Base-by-base conservation (phyloP, 192 early-diverging fungal genomes). In the Polychytrium aggregatum region DNA sequence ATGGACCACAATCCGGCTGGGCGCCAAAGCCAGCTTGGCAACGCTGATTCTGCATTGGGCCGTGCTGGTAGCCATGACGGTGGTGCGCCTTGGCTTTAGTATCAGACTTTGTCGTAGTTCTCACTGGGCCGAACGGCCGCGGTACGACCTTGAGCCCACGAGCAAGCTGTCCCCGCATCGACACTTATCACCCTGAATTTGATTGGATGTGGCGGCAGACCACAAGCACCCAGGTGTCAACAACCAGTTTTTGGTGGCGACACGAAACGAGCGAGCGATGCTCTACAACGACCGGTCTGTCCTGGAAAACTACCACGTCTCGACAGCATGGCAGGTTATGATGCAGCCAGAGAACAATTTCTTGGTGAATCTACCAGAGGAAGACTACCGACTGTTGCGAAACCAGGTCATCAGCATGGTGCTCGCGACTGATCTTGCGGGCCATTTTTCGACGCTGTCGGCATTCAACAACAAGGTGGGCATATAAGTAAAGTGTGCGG, bases 271-370 rank as follows among this genome's bases (percentile, higher is more conserved):
- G 43, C 72, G 91, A 48, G 88, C 93, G 22, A 63, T 86, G 41
- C 59, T 90, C 11, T 97, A 92, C 77, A 92, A 94, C 62, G 90
- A 97, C 65, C 76, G 75, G 48, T 86, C 89, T 4, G 87, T 97
- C 17, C 72, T 97, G 13, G 93, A 97, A 59, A 87, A 87, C 68
- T 88, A 91, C 70, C 93, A 97, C 59, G 60, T 54, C 26, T 45
- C 68, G n/a, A 49, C 65, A 1, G 52, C 57, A 3, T 70, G 63
- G 35, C 64, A 61, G 47, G 24, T 69, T 25, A 68, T 77, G 62
- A 22, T 35, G 33, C 37, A 48, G 30, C 41, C 30, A 16, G 65
- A 70, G 21, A 56, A 51, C 25, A 46, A 77, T 49, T 61, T 77
- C 41, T 41, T 77, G n/a, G 44, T 26, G 17, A 20, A 16, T 2